phyloP scores from a whole-genome alignment of 768 basidiomycete genomes.

The Kwoniella heveanensis region DNA sequence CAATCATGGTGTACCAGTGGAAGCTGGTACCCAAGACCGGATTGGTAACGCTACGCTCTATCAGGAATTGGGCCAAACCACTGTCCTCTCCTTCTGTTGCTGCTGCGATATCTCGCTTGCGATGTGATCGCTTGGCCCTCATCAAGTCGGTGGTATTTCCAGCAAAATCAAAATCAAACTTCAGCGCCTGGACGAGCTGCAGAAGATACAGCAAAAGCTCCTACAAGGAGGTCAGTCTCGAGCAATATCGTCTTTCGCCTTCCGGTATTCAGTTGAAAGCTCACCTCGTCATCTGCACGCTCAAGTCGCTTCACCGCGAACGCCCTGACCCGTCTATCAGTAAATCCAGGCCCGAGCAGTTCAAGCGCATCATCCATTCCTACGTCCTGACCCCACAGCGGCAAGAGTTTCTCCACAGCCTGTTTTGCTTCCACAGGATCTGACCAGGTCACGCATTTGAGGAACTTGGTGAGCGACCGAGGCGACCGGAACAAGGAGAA shows the following conservation, averaged over 20 bases:
- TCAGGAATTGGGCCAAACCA: slow-evolving; percentile 89
- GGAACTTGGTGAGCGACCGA: slow-evolving; percentile 91
- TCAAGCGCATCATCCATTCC: slow-evolving; percentile 97
- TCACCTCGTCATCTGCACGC: slow-evolving; percentile 90
- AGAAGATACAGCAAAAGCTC: slow-evolving; percentile 88
- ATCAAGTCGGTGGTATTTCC: slow-evolving; percentile 53
- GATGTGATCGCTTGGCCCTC: slow-evolving; percentile 18
- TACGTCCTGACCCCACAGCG: slow-evolving; percentile 89
- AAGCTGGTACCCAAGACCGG: slow-evolving; percentile 83
- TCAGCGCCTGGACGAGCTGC: slow-evolving; percentile 95
- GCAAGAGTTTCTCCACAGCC: slow-evolving; percentile 91
- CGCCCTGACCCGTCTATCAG: slow-evolving; percentile 70
- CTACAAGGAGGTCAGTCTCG: slow-evolving; percentile 57
- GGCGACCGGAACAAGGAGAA: slow-evolving; percentile 78
- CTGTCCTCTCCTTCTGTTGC: slow-evolving; percentile 69
- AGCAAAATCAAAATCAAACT: slow-evolving; percentile 83
- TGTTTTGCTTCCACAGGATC: slow-evolving; percentile 96
- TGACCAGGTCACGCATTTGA: slow-evolving; percentile 96
- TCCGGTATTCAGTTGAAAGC: slow-evolving; percentile 32
- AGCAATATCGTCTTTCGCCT: neutral
- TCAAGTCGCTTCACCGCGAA: slow-evolving; percentile 91
- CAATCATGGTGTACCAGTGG: slow-evolving; percentile 98
- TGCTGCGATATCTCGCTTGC: slow-evolving; percentile 15
- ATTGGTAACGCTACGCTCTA: slow-evolving; percentile 79
- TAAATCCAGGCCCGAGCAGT: slow-evolving; percentile 82